phyloP scores from a whole-genome alignment of 2,329 filamentous ascomycete species.

The Colletotrichum agaves region DNA sequence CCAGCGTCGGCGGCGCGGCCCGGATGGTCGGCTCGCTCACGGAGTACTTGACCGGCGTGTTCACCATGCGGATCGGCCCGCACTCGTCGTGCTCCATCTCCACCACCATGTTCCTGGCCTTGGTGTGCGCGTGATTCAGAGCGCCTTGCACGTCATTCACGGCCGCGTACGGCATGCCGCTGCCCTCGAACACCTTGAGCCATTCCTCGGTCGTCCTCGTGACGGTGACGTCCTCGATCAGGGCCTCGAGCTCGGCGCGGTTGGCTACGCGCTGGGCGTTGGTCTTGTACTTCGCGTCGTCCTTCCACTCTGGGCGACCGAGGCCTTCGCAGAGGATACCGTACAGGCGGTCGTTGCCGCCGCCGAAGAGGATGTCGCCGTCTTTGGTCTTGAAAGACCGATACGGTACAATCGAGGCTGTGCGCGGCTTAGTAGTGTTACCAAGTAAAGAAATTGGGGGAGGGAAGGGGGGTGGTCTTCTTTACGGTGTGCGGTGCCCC shows the following conservation, averaged over 20 bases:
- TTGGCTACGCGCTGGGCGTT: constrained; percentile 75
- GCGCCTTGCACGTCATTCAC: constrained; percentile 93
- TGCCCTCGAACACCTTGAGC: constrained; percentile 88
- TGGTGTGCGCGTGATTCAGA: constrained; percentile 85
- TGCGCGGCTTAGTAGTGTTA: neutral
- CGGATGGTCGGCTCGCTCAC: constrained; percentile 81
- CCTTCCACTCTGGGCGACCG: constrained; percentile 67
- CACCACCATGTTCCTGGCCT: constrained; percentile 88
- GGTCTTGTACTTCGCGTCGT: constrained; percentile 67
- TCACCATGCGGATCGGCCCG: constrained; percentile 88
- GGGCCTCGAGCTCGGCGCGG: constrained; percentile 78
- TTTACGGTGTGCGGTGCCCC: constrained; percentile 95
- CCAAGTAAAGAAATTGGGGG: constrained; percentile 22
- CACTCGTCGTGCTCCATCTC: constrained; percentile 86
- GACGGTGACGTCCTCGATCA: constrained; percentile 80
- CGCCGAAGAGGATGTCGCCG: constrained; percentile 76
- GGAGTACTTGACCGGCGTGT: constrained; percentile 94
- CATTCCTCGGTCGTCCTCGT: constrained; percentile 88
- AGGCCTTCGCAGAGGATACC: constrained; percentile 71
- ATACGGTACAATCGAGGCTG: constrained; percentile 97
- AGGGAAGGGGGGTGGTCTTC: no score
- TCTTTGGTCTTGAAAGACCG: constrained; percentile 82
- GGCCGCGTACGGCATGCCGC: constrained; percentile 89
- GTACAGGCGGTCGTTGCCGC: constrained; percentile 78
- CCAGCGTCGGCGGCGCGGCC: constrained; percentile 83